Percentiles rank a stretch among this genome's conserved stretches.
These are phyloP conservation scores for Diaporthe sp. DNA, from an alignment of 2,329 filamentous ascomycete genomes.

Conservation along the genomic window DNA sequence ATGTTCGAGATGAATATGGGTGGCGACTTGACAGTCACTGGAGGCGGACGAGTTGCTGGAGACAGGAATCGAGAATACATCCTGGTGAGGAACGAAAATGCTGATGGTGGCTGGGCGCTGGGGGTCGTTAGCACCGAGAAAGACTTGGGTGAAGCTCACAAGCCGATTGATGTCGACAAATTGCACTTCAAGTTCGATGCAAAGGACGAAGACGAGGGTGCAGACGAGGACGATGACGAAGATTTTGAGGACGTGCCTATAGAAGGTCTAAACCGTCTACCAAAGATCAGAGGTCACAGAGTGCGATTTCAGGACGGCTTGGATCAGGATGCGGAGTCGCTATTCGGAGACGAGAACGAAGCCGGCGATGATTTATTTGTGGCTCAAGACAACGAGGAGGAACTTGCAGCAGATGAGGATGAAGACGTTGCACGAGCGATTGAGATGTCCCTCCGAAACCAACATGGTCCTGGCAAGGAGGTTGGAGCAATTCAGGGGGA, in stretches of 20 bases:
- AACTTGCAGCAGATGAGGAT: constrained; percentile 49
- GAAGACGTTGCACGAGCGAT: constrained; percentile 84
- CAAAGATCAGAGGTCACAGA: constrained; percentile 58
- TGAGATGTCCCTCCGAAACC: constrained; percentile 81
- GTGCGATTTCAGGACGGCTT: constrained; percentile 9
- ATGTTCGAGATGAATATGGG: constrained; percentile 96
- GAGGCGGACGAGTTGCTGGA: constrained; percentile 76
- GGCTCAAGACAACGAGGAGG: constrained; percentile 43
- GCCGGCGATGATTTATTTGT: constrained; percentile 46
- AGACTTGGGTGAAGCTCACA: constrained; percentile 80
- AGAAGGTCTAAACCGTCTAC: constrained; percentile 86
- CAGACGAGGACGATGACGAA: constrained; percentile 78
- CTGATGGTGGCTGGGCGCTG: constrained; percentile 94
- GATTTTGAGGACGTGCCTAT: constrained; percentile 95
- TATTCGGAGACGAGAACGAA: constrained; percentile 61
- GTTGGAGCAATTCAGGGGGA: constrained; percentile 52
- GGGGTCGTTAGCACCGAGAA: constrained; percentile 92
- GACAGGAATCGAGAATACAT: constrained; percentile 96
- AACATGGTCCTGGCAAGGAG: constrained; percentile 54
- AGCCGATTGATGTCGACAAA: constrained; percentile 91
- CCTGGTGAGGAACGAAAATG: constrained; percentile 92
- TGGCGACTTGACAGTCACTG: constrained; percentile 75
- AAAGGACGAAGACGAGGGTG: constrained; percentile 67
- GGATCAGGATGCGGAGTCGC: constrained; percentile 53
- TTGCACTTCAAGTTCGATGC: constrained; percentile 67